A percentile compares a stretch with the other conserved stretches of the same genome.
Evolutionary conservation across 495 filamentous ascomycete species (phyloP).

Genomic region (Penicillium paradoxum): DNA sequence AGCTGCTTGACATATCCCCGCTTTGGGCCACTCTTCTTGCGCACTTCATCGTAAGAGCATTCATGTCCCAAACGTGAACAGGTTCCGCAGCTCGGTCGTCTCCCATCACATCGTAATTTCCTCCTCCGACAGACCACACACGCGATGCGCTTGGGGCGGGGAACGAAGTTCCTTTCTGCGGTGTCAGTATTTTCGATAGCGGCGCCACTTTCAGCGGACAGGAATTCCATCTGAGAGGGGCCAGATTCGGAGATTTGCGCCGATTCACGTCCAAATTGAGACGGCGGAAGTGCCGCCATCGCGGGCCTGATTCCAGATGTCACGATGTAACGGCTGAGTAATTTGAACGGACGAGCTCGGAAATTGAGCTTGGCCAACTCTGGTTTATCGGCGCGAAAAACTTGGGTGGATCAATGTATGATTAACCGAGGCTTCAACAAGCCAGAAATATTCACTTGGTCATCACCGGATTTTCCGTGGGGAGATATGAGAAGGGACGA

Average conservation of each 20-base stretch:
- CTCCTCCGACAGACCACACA: constrained; percentile 93
- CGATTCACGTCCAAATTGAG: constrained; percentile 46
- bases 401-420: not conserved
- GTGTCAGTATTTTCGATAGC: constrained; percentile 33
- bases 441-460: constrained; percentile 1
- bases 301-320: constrained; percentile 3
- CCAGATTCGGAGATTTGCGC: constrained; percentile 37
- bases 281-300: constrained; percentile 20
- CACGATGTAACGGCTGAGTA: constrained; percentile 6
- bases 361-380: not conserved
- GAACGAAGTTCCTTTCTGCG: constrained; percentile 57
- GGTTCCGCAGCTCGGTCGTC: constrained; percentile 81
- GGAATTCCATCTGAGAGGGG: constrained; percentile 25
- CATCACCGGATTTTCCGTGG: constrained; percentile 8
- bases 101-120: constrained; percentile 76
- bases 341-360: constrained; percentile 17
- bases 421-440: not conserved
- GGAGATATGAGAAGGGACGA: constrained; percentile 10
- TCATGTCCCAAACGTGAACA: constrained; percentile 84
- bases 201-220: constrained; percentile 26
- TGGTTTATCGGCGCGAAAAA: constrained; percentile 7
- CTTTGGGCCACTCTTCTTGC: constrained; percentile 97
- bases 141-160: constrained; percentile 90
- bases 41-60: constrained; percentile 92
- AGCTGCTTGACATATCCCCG: constrained; percentile 96